Evolutionary conservation across 2,329 filamentous ascomycete species (phyloP), one percentile per base, ranked within the genome.

Genomic region (Cercospora beticola): DNA sequence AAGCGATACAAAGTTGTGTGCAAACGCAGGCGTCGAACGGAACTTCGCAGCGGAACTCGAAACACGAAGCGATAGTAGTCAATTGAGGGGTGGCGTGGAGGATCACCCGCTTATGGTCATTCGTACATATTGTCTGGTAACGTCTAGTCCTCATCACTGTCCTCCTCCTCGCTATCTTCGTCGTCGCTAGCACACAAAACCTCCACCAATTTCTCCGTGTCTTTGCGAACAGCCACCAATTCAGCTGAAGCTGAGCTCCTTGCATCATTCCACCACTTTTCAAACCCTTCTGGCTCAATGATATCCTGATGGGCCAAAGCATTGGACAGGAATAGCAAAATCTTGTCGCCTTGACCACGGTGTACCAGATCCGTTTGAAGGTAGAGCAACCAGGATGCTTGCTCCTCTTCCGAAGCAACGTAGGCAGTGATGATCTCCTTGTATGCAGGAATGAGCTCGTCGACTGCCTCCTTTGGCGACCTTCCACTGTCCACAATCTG

Each of bases 251-350:
- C 89, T 26, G 82, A 86, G 5, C 90, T 90, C 75, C 89, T 85
- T 80, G 86, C 85, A 78, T 97, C 90, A 21, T 84, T 87, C 94
- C 94, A 98, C 95, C 95, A 99, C 59, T 87, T 86, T 75, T 94
- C 82, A 73, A 97, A 92, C 0, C 91, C 93, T 52, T 97, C 94
- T 76, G 97, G 93, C 78, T 97, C 93, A 1, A 97, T 82, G 16
- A 97, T 86, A 72, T 98, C 95, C 60, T 91, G 81, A 72, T 91
- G 88, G 78, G 97, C 96, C 62, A 98, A 84, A 79, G 93, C 92
- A 82, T 96, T 95, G 73, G 93, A 87, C 74, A 93, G 83, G 46
- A 90, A 92, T 3, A 94, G 86, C 36, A 98, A 85, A 9, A 97
- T 86, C 43, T 83, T 80, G 76, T 90, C 86, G 3, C 88, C 89